Percentiles rank a stretch among this genome's conserved stretches.
Evolutionary conservation across 768 basidiomycete genomes (phyloP).

Genomic region (Phanerochaete sordida): DNA sequence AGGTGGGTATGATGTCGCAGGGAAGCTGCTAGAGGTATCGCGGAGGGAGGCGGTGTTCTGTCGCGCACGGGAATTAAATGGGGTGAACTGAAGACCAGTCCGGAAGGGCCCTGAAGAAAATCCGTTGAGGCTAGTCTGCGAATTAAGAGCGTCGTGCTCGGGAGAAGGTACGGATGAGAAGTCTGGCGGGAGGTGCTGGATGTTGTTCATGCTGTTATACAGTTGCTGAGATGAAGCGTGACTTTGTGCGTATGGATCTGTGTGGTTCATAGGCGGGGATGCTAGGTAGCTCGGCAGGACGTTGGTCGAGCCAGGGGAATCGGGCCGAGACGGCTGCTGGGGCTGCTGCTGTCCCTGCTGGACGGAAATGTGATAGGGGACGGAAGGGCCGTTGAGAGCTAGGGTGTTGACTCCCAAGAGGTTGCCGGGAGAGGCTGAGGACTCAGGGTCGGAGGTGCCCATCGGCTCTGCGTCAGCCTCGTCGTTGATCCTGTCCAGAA

Average conservation of each 20-base stretch:
- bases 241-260: conserved; percentile 27
- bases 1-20: conserved; percentile 19
- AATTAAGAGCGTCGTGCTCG: conserved; percentile 29
- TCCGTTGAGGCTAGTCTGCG: conserved; percentile 29
- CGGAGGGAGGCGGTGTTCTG: conserved; percentile 28
- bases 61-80: conserved; percentile 32
- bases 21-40: conserved; percentile 27
- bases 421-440: conserved; percentile 35
- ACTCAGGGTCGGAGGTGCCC: conserved; percentile 49
- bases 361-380: conserved; percentile 50
- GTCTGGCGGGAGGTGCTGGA: conserved; percentile 30
- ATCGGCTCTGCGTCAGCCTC: conserved; percentile 78
- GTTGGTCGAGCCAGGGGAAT: conserved; percentile 47
- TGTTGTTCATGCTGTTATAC: conserved; percentile 44
- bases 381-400: conserved; percentile 48
- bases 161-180: conserved; percentile 31
- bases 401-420: conserved; percentile 49
- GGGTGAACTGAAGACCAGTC: conserved; percentile 29
- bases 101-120: conserved; percentile 33
- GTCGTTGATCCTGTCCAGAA: conserved; percentile 79
- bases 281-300: conserved; percentile 31
- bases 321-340: conserved; percentile 40
- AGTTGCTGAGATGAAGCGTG: conserved; percentile 31
- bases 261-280: conserved; percentile 29
- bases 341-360: conserved; percentile 32